Percentiles rank a stretch among this genome's conserved stretches.
Evolutionary conservation across 768 basidiomycete species (phyloP).

Genomic region (Hericium rajendrae): DNA sequence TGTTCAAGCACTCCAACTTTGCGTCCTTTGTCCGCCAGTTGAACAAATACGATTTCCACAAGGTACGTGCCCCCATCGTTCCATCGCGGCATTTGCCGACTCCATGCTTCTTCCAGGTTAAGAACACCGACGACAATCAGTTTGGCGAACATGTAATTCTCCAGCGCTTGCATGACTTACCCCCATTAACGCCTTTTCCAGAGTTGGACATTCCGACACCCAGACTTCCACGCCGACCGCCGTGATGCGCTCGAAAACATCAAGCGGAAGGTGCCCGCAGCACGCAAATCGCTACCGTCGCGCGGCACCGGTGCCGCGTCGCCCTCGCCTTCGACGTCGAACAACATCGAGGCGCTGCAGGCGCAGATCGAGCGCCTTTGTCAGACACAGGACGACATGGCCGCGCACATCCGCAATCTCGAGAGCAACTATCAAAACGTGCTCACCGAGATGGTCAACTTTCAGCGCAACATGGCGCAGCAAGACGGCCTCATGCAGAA

Average conservation of each 20-base stretch:
- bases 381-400: conserved; percentile 41
- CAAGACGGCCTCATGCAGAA: conserved; percentile 80
- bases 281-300: conserved; percentile 21
- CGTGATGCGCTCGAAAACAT: conserved; percentile 54
- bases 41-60: conserved; percentile 97
- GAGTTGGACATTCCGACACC: conserved; percentile 46
- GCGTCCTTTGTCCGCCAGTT: conserved; percentile 87
- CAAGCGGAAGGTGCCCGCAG: conserved; percentile 46
- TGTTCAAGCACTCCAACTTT: conserved; percentile 96
- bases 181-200: conserved; percentile 8
- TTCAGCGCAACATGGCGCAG: conserved; percentile 68
- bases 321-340: conserved; percentile 19
- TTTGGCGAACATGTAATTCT: conserved; percentile 47
- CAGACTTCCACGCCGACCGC: conserved; percentile 42
- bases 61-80: conserved; percentile 33
- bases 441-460: conserved; percentile 61
- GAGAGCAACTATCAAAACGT: conserved; percentile 60
- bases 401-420: conserved; percentile 43
- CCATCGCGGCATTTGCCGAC: conserved; percentile 8
- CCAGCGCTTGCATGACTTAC: not conserved
- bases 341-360: conserved; percentile 30
- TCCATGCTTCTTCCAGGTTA: conserved; percentile 35
- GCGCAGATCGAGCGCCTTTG: conserved; percentile 38
- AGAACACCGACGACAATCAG: conserved; percentile 75
- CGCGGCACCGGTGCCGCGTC: conserved; percentile 16